Evolutionary conservation across 1,284 basidiomycete genomes (phyloP).

Genomic region (Sporisorium exsertum): DNA sequence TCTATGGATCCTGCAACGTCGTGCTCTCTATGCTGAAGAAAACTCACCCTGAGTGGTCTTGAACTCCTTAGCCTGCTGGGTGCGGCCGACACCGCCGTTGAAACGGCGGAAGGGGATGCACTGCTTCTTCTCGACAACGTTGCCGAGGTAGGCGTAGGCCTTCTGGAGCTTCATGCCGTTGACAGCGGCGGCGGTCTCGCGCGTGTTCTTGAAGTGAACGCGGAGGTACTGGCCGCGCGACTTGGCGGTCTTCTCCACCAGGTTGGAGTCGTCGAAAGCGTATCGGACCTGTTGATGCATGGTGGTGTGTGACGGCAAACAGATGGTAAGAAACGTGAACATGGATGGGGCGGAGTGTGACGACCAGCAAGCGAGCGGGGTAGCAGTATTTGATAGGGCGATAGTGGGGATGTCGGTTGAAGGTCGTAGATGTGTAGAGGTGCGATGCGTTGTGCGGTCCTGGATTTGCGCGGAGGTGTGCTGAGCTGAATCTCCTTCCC

Average conservation of each 20-base stretch:
- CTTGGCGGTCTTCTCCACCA: conserved; percentile 67
- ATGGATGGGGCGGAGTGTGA: not conserved
- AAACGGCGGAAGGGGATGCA: conserved; percentile 97
- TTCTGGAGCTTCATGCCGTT: conserved; percentile 92
- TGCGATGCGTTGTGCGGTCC: not conserved
- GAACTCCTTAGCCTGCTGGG: conserved; percentile 97
- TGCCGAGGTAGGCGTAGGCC: conserved; percentile 92
- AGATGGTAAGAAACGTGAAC: conserved; percentile 18
- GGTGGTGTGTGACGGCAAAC: not conserved
- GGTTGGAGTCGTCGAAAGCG: conserved; percentile 68
- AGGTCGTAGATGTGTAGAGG: not conserved
- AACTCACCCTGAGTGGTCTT: conserved; percentile 90
- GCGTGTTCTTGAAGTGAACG: conserved; percentile 99
- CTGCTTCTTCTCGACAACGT: conserved; percentile 97
- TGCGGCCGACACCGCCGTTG: conserved; percentile 95
- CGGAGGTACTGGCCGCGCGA: conserved; percentile 96
- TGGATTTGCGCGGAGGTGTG: not conserved
- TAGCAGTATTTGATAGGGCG: not conserved
- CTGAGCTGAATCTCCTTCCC: not conserved
- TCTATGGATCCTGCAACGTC: not conserved
- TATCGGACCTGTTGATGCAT: conserved; percentile 62
- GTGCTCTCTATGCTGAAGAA: not conserved
- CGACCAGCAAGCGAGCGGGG: conserved; percentile 12
- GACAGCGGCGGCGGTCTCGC: conserved; percentile 73
- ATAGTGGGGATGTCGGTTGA: not conserved